A percentile compares a stretch with the other conserved stretches of the same genome.
Evolutionary conservation across 805 yeast genomes (phyloP).

Genomic region (Lipomyces spencermartinsiae): DNA sequence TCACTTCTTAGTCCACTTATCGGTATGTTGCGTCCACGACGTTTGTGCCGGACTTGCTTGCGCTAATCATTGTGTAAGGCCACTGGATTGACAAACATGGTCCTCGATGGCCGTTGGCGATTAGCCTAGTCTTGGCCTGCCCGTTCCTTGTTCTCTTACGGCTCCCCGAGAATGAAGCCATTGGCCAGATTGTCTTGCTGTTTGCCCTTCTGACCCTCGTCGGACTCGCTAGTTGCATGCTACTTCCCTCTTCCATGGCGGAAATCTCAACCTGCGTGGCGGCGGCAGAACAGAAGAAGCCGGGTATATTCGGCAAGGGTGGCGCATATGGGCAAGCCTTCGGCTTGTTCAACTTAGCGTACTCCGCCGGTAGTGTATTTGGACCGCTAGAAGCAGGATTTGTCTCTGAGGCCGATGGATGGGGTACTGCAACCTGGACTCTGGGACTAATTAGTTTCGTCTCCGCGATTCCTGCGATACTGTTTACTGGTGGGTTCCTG

Average conservation of each 20-base stretch:
- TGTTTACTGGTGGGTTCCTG: conserved; percentile 43
- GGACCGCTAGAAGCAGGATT: conserved; percentile 47
- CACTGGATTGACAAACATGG: conserved; percentile 42
- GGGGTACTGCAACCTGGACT: conserved; percentile 37
- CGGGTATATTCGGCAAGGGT: conserved; percentile 44
- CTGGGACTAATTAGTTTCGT: conserved; percentile 20
- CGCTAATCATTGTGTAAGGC: conserved; percentile 22
- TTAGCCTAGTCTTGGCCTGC: conserved; percentile 40
- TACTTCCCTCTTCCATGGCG: conserved; percentile 43
- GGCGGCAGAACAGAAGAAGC: conserved; percentile 39
- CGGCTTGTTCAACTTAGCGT: conserved; percentile 46
- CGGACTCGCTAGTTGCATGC: conserved; percentile 40
- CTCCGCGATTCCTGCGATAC: conserved; percentile 39
- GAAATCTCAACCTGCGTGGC: conserved; percentile 42
- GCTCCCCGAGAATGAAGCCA: conserved; percentile 40
- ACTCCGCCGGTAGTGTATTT: conserved; percentile 45
- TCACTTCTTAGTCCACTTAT: conserved; percentile 42
- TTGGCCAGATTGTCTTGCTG: conserved; percentile 42
- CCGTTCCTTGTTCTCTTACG: conserved; percentile 41
- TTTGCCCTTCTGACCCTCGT: conserved; percentile 42
- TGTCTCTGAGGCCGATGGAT: conserved; percentile 39
- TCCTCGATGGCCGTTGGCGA: conserved; percentile 40
- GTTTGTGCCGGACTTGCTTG: neutral
- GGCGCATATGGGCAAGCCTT: conserved; percentile 47
- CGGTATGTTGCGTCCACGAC: conserved; percentile 21